Percentiles rank a stretch among this genome's conserved stretches.
Evolutionary conservation across 2,329 filamentous ascomycete genomes (phyloP).

Genomic region (Apiospora rasikravindrae): DNA sequence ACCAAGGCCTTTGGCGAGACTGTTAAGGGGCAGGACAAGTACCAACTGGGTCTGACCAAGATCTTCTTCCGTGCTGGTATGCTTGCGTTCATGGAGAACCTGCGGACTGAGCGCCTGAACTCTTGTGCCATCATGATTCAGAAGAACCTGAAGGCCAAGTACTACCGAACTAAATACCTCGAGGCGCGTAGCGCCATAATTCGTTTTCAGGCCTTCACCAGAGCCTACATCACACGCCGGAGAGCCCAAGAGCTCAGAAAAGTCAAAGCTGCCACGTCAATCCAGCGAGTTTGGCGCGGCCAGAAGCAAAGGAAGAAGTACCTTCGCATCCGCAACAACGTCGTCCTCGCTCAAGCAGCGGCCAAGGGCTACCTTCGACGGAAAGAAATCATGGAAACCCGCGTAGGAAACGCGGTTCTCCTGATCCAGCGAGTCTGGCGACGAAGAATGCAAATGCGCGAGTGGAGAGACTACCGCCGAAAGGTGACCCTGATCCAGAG

Average conservation of each 20-base stretch:
- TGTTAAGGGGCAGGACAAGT: slow-evolving; percentile 84
- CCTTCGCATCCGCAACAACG: slow-evolving; percentile 76
- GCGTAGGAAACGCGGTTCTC: slow-evolving; percentile 87
- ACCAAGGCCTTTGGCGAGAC: slow-evolving; percentile 83
- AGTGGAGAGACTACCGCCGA: slow-evolving; percentile 87
- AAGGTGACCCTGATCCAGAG: slow-evolving; percentile 91
- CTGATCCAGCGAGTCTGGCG: slow-evolving; percentile 93
- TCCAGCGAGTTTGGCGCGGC: slow-evolving; percentile 94
- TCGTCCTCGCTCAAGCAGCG: slow-evolving; percentile 86
- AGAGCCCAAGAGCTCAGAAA: slow-evolving; percentile 81
- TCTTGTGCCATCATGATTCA: slow-evolving; percentile 97
- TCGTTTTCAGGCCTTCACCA: slow-evolving; percentile 75
- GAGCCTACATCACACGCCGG: slow-evolving; percentile 79
- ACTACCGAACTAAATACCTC: slow-evolving; percentile 90
- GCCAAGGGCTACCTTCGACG: slow-evolving; percentile 92
- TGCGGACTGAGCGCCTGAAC: slow-evolving; percentile 88
- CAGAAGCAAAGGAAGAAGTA: slow-evolving; percentile 87
- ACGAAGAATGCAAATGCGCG: slow-evolving; percentile 74
- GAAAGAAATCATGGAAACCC: slow-evolving; percentile 91
- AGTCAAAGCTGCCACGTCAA: slow-evolving; percentile 87
- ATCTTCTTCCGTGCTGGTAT: slow-evolving; percentile 99
- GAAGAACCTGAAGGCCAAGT: slow-evolving; percentile 95
- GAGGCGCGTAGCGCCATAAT: slow-evolving; percentile 84
- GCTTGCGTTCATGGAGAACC: slow-evolving; percentile 95
- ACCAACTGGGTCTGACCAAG: slow-evolving; percentile 96